Evolutionary conservation across 2,329 filamentous ascomycete species (phyloP).

Genomic region (Gnomoniopsis smithogilvyi): DNA sequence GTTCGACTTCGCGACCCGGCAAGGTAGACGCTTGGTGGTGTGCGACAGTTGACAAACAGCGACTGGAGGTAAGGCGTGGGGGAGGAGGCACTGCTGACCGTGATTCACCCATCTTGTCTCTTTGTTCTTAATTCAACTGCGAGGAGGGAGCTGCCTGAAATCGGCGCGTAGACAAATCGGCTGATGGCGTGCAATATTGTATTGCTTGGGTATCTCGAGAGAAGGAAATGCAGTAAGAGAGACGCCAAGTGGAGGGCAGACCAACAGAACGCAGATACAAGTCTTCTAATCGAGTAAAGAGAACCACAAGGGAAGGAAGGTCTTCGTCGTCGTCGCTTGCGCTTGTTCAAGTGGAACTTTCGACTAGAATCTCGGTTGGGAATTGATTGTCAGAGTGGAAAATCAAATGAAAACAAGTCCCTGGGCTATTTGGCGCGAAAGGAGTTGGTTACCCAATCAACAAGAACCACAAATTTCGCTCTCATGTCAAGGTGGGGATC

Average conservation of each 20-base stretch:
- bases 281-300: slow-evolving; percentile 3
- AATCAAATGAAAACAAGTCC: background rate
- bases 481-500: background rate
- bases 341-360: background rate
- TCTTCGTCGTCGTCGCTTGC: slow-evolving; percentile 3
- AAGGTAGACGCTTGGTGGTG: background rate
- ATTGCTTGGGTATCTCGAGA: slow-evolving; percentile 16
- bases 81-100: slow-evolving; percentile 38
- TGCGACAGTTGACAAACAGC: background rate
- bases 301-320: slow-evolving; percentile 16
- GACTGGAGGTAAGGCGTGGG: background rate
- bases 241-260: background rate
- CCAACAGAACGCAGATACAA: background rate
- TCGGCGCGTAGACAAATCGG: background rate
- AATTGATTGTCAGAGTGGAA: background rate
- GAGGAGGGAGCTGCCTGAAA: slow-evolving; percentile 1
- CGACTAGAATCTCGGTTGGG: background rate
- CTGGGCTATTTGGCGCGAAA: background rate
- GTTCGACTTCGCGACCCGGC: background rate
- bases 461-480: background rate
- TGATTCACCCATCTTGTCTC: slow-evolving; percentile 59
- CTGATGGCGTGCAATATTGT: background rate
- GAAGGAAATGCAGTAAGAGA: background rate
- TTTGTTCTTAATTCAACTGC: slow-evolving; percentile 7
- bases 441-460: slow-evolving; percentile 9